phyloP scores from a whole-genome alignment of 2,329 filamentous ascomycete genomes.

The Penicillium rolfsii region DNA sequence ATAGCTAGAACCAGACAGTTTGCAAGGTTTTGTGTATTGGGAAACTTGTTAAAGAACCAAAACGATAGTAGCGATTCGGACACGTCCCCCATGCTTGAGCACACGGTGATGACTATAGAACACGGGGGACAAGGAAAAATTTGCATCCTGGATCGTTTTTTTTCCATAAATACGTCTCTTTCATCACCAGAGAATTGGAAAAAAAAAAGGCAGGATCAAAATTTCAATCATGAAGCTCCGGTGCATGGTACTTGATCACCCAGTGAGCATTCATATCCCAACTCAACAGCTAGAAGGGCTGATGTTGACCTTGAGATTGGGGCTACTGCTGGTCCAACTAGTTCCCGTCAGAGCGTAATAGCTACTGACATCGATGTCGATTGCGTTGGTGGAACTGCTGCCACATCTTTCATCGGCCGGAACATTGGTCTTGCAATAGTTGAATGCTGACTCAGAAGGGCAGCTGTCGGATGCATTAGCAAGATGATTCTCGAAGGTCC shows the following conservation, averaged over 20 bases:
- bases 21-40: background rate
- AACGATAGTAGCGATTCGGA: background rate
- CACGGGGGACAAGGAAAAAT: background rate
- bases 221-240: background rate
- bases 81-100: background rate
- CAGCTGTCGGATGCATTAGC: background rate
- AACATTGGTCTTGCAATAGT: background rate
- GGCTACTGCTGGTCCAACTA: background rate
- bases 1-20: too few species aligned
- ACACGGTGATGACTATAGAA: background rate
- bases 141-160: too few species aligned
- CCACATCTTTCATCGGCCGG: background rate
- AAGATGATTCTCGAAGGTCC: background rate
- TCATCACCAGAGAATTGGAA: background rate
- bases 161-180: background rate
- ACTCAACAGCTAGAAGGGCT: background rate
- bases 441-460: background rate
- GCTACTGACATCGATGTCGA: background rate
- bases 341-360: background rate
- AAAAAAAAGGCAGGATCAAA: background rate
- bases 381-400: background rate
- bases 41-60: too few species aligned
- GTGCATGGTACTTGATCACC: background rate
- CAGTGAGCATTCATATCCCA: background rate
- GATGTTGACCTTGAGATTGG: background rate